Evolutionary conservation across 1,139 yeast species (phyloP).

Genomic region (Pichia inconspicua): DNA sequence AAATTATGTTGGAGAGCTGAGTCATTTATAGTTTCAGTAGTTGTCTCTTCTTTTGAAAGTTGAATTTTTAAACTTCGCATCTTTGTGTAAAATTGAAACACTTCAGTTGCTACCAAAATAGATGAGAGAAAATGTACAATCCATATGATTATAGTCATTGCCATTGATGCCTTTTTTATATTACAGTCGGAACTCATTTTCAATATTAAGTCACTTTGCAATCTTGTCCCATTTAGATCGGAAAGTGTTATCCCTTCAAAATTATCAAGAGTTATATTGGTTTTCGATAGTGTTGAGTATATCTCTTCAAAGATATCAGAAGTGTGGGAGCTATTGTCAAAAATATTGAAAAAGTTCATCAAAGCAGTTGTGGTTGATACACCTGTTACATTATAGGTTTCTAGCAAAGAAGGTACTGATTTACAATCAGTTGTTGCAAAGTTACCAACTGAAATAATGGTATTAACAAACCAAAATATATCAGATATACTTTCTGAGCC

Average conservation of each 20-base stretch:
- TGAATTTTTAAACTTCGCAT: constrained; percentile 3
- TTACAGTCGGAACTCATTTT: constrained; percentile 16
- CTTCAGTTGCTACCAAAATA: constrained; percentile 11
- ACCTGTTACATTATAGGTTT: constrained; percentile 18
- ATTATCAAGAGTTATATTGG: neutral
- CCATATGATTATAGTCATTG: constrained; percentile 13
- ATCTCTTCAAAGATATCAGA: neutral
- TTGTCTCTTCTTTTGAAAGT: neutral
- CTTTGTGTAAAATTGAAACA: constrained; percentile 10
- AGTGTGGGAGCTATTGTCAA: neutral
- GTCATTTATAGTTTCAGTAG: neutral
- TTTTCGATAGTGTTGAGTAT: neutral
- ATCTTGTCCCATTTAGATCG: neutral
- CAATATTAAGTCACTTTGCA: constrained; percentile 15
- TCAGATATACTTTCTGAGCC: constrained; percentile 14
- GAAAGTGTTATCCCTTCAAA: neutral
- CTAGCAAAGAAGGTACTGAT: constrained; percentile 12
- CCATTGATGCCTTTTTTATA: constrained; percentile 19
- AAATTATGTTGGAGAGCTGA: neutral
- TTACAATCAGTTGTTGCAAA: constrained; percentile 16
- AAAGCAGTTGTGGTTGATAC: constrained; percentile 6
- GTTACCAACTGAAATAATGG: constrained; percentile 14
- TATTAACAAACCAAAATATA: constrained; percentile 16
- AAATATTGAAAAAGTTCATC: constrained; percentile 13
- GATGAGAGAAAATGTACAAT: constrained; percentile 14